Evolutionary conservation across 345 rosid species (phyloP).

Genomic region (Schrenkiella parvula): DNA sequence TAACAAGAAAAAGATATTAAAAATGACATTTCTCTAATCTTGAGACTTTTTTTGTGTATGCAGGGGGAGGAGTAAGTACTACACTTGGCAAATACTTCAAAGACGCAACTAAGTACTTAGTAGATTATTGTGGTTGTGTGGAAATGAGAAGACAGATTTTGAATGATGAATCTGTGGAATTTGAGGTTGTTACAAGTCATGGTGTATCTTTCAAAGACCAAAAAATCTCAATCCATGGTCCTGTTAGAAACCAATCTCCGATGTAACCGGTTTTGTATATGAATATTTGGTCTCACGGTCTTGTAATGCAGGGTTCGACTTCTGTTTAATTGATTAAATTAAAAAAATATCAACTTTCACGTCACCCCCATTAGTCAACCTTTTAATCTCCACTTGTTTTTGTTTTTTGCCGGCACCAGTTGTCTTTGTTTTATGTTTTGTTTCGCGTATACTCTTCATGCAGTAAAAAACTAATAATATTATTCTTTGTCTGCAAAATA

Average conservation of each 20-base stretch:
- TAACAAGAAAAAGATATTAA: no score
- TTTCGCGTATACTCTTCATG: no score
- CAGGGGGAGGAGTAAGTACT: slow-evolving; percentile 87
- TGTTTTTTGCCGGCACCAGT: no score
- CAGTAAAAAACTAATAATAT: no score
- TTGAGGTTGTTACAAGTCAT: slow-evolving; percentile 29
- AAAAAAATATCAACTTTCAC: no score
- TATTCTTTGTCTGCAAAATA: no score
- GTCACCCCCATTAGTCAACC: no score
- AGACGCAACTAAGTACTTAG: slow-evolving; percentile 45
- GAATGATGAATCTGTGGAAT: slow-evolving; percentile 31
- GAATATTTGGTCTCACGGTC: not conserved
- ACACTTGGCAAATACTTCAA: slow-evolving; percentile 49
- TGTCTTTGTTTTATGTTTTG: no score
- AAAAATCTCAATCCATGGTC: slow-evolving; percentile 13
- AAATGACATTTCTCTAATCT: not conserved
- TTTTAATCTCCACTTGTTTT: no score
- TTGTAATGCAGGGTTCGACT: no score
- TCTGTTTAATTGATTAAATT: no score
- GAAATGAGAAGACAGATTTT: slow-evolving; percentile 47
- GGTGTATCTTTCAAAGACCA: slow-evolving; percentile 16
- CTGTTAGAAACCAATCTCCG: not conserved
- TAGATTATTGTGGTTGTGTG: slow-evolving; percentile 65
- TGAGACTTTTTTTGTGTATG: not conserved
- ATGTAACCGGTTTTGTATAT: not conserved